Evolutionary conservation across 345 rosid genomes (phyloP), one percentile per base, ranked within the genome.

Genomic region (Euphorbia peplus): DNA sequence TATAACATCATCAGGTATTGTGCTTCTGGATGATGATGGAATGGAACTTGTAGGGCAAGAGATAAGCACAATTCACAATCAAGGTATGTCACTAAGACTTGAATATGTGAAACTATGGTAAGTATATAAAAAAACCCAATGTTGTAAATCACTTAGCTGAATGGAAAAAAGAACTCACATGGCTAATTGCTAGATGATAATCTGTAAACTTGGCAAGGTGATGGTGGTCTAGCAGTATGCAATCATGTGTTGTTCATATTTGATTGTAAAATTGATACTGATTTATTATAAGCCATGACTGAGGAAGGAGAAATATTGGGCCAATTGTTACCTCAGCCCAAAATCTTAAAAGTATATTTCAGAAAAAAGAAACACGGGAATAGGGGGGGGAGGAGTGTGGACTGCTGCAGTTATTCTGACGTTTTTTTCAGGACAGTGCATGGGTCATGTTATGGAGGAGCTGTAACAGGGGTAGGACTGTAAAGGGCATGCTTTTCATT

Each of bases 1-100:
- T 75, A 80, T 90, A 75, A 85, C 83, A 64, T 65, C 92, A 66
- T 83, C 85, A 8, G 96, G 93, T 21, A 84, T 92, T 59, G 81
- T 82, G 67, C 70, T 90, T 63, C 78, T 87, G 51, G 81, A 68
- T 71, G 90, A 92, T 57, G 68, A 75, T 32, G 91, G 96, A 60
- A 79, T 67, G 37, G 86, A 85, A 81, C 55, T 88, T 60, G 70
- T 70, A 63, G 92, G 95, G 6, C 83, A 89, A 35, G 92, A 78
- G 70, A 82, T 88, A 68, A 87, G 73, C 74, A 70, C 81, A 57
- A 90, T 90, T 69, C 84, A 73, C 56, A 50, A 65, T 70, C 82
- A 78, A 76, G 90, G 90, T 82, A 65, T n/a, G 78, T 56, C 56
- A 18, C 51, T 8, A 11, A 24, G 50, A 66, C 51, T 74, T 51